phyloP scores from a whole-genome alignment of 2,329 filamentous ascomycete genomes.

The Trichoderma oligosporum region DNA sequence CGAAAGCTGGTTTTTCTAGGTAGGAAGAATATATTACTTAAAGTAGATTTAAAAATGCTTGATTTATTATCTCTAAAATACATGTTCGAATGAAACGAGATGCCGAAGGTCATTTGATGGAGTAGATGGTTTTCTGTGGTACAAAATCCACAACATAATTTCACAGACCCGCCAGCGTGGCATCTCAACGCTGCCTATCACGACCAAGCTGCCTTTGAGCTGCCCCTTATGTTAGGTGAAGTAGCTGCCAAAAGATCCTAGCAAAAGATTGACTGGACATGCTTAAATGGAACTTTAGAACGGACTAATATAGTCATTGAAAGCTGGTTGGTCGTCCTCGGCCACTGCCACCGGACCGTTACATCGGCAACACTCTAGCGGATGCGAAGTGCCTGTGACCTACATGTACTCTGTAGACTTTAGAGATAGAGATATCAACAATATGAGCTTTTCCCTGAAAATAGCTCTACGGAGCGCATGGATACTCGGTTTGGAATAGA shows the following conservation, averaged over 20 bases:
- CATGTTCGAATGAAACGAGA: too few relatives aligned
- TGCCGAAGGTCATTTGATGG: too few relatives aligned
- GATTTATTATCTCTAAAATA: too few relatives aligned
- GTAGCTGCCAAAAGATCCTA: neutral
- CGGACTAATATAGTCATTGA: neutral
- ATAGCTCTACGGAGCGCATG: too few relatives aligned
- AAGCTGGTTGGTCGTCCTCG: neutral
- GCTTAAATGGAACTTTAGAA: conserved; percentile 15
- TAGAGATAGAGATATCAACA: too few relatives aligned
- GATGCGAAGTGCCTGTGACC: neutral
- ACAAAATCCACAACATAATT: neutral
- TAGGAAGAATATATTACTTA: too few relatives aligned
- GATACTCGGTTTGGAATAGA: too few relatives aligned
- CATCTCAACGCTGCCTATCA: neutral
- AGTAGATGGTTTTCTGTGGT: too few relatives aligned
- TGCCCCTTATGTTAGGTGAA: neutral
- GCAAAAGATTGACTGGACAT: conserved; percentile 3
- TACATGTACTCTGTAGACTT: too few relatives aligned
- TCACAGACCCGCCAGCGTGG: neutral
- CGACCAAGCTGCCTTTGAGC: neutral
- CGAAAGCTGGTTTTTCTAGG: too few relatives aligned
- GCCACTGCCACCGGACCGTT: neutral
- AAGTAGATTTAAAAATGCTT: too few relatives aligned
- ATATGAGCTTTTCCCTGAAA: too few relatives aligned
- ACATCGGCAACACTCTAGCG: conserved; percentile 5